Percentiles rank a stretch among this genome's conserved stretches.
phyloP scores from a whole-genome alignment of 2,329 filamentous ascomycete species.

The Ophiostoma sp. region DNA sequence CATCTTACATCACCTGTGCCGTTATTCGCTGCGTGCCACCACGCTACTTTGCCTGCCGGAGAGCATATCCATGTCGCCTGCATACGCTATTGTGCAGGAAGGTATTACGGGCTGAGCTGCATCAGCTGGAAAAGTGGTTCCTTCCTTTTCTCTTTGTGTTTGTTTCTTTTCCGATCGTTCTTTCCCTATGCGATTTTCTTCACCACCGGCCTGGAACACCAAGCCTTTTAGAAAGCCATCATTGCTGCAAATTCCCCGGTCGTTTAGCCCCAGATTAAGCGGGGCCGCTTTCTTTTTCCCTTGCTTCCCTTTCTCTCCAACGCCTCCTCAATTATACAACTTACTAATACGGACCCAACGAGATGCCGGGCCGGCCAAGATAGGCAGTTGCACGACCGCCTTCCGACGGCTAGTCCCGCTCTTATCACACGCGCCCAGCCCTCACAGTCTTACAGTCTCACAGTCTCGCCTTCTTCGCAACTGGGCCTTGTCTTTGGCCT shows the following conservation, averaged over 20 bases:
- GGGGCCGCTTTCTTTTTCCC: background rate
- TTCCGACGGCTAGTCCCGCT: conserved; percentile 12
- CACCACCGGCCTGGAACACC: background rate
- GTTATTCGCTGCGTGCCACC: background rate
- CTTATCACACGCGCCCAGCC: background rate
- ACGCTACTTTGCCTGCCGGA: conserved; percentile 21
- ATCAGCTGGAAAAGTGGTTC: background rate
- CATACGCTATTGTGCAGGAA: background rate
- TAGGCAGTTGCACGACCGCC: conserved; percentile 14
- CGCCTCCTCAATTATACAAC: too few species aligned
- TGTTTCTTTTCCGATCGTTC: background rate
- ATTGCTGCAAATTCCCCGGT: background rate
- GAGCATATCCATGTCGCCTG: background rate
- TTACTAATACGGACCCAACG: conserved; percentile 1
- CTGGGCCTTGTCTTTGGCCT: background rate
- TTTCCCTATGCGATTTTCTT: background rate
- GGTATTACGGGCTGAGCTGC: background rate
- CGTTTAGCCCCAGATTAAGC: background rate
- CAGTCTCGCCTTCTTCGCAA: background rate
- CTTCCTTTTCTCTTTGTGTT: background rate
- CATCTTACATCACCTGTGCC: background rate
- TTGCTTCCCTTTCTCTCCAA: background rate
- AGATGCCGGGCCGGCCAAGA: conserved; percentile 15
- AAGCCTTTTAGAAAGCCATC: background rate
- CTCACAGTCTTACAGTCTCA: background rate